Evolutionary conservation across 2,329 filamentous ascomycete species (phyloP).

Genomic region (Onygenales sp.): DNA sequence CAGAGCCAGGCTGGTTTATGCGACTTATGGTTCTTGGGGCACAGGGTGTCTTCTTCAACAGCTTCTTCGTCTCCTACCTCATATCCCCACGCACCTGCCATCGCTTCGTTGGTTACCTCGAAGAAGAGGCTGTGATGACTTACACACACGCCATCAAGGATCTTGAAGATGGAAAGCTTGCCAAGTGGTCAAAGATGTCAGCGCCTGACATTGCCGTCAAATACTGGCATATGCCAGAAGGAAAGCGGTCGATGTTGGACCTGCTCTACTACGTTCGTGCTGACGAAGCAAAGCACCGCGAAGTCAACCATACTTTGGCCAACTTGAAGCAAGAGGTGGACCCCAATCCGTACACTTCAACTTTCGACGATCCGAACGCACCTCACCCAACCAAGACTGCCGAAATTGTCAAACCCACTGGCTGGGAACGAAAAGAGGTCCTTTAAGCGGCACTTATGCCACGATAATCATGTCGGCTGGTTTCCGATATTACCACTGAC

Average conservation of each 20-base stretch:
- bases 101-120: conserved; percentile 91
- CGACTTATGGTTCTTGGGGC: conserved; percentile 81
- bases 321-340: conserved; percentile 80
- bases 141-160: conserved; percentile 86
- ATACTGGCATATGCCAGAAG: conserved; percentile 93
- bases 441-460: conserved; percentile 33
- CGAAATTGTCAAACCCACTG: conserved; percentile 54
- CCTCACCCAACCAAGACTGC: conserved; percentile 64
- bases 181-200: conserved; percentile 66
- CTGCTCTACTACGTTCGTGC: conserved; percentile 79
- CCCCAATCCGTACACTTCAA: conserved; percentile 83
- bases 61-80: conserved; percentile 81
- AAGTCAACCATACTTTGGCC: conserved; percentile 90
- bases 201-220: conserved; percentile 82
- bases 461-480: too few relatives aligned
- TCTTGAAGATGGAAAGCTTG: conserved; percentile 73
- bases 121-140: conserved; percentile 93
- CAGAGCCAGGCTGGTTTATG: conserved; percentile 81
- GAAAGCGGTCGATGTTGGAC: conserved; percentile 71
- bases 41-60: conserved; percentile 95
- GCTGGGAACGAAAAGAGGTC: conserved; percentile 78
- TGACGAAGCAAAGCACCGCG: conserved; percentile 82
- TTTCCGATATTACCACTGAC: too few relatives aligned
- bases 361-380: conserved; percentile 60
- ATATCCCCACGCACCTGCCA: conserved; percentile 80